Base-by-base conservation (phyloP, 2,329 filamentous ascomycete genomes). In the Furcasterigmium furcatum region DNA sequence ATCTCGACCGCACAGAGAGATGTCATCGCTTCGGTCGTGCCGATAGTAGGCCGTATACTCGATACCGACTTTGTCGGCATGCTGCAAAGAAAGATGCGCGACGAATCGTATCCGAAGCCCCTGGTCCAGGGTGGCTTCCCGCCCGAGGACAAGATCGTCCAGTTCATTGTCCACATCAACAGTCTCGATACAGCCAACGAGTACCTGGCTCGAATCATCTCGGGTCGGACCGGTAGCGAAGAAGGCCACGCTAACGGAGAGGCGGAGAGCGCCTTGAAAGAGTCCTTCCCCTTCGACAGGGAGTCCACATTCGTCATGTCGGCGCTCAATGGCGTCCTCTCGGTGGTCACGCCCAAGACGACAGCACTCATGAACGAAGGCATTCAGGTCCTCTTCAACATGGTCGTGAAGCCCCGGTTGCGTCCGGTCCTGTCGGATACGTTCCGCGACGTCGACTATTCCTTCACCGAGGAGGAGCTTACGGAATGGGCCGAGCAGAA, bases 81-180 rank as follows among this genome's bases (percentile, higher is more conserved):
- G 91, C 85, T 96, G 32, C 92, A 97, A 64, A 85, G 92, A 47
- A 96, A 95, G 67, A 97, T 99, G 94, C 84, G 91, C 38, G 91
- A 97, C 62, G 94, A 99, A 65, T 87, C 85, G 50, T 97, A 96
- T 60, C 94, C 92, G 0, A 89, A 87, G 58, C 76, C 89, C 2
- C 71, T 82, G 1, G 80, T 91, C 1, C 85, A 90, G 63, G 91
- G 91, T 32, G 87, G 84, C 1, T 77, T 91, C 38, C 92, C 92
- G 1, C 89, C 91, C 0, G 94, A 99, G 63, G 84, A 91, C 56
- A 89, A 86, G 55, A 87, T 96, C 52, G 81, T 97, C 43, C 77
- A 87, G 4, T 99, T 99, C 63, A 82, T 96, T 14, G 85, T 97
- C 19, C 78, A 96, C 39, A 90, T 96, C 66, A 99, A 99, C 75